These are phyloP conservation scores for Starmerella apis DNA, from an alignment of 805 yeast genomes.

Conservation along the genomic window DNA sequence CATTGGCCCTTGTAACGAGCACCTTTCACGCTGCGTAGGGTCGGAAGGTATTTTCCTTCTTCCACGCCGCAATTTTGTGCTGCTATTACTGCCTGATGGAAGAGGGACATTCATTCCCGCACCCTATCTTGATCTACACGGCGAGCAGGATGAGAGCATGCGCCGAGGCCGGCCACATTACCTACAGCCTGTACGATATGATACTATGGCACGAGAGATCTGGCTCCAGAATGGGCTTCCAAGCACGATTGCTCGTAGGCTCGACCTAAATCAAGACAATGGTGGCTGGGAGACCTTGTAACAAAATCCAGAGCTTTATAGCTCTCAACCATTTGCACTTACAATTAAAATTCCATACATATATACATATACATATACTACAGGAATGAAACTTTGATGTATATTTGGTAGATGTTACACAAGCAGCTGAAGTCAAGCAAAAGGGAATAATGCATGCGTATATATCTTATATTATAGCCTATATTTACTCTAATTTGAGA, in stretches of 20 bases:
- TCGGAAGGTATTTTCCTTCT: conserved; percentile 62
- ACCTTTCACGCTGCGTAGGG: conserved; percentile 46
- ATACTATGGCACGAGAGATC: conserved; percentile 50
- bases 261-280: conserved; percentile 68
- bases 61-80: conserved; percentile 51
- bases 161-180: conserved; percentile 61
- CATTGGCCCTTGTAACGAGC: conserved; percentile 73
- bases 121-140: conserved; percentile 78
- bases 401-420: background rate
- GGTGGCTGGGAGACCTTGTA: conserved; percentile 93
- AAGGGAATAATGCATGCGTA: too few relatives aligned
- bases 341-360: too few relatives aligned
- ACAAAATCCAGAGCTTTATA: background rate
- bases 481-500: conserved; percentile 9
- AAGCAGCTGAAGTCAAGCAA: background rate
- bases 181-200: conserved; percentile 52
- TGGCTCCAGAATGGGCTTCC: conserved; percentile 76
- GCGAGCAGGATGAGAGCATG: conserved; percentile 68
- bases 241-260: conserved; percentile 62
- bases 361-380: too few relatives aligned
- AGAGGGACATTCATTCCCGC: conserved; percentile 77
- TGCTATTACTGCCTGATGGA: conserved; percentile 55
- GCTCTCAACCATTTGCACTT: too few relatives aligned
- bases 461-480: too few relatives aligned
- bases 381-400: too few relatives aligned